These are phyloP conservation scores for Colletotrichum noveboracense DNA, from an alignment of 2,329 filamentous ascomycete species.

Conservation along the genomic window DNA sequence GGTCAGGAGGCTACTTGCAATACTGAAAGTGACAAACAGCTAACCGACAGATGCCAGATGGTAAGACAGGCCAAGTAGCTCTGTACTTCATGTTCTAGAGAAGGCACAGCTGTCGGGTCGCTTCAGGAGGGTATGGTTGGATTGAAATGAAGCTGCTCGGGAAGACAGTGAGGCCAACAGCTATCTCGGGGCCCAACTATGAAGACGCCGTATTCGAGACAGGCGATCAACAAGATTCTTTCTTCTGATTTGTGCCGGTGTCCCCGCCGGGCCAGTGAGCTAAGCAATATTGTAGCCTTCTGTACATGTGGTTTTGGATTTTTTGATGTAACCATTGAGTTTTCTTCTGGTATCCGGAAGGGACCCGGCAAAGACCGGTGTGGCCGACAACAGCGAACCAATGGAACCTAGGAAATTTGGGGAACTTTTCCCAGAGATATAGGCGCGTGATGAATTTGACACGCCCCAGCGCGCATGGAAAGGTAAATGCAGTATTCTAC, in stretches of 20 bases:
- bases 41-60: background rate
- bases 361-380: background rate
- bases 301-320: too few relatives aligned
- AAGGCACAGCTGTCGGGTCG: background rate
- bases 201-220: too few relatives aligned
- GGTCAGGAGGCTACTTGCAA: too few relatives aligned
- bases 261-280: too few relatives aligned
- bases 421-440: background rate
- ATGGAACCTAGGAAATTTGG: background rate
- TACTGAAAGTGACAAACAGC: fast-evolving
- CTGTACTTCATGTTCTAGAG: background rate
- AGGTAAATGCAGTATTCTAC: too few relatives aligned
- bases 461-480: background rate
- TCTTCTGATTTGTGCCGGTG: too few relatives aligned
- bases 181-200: too few relatives aligned
- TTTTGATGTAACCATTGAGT: too few relatives aligned
- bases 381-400: background rate
- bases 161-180: background rate
- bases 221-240: too few relatives aligned
- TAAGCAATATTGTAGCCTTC: too few relatives aligned
- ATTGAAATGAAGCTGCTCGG: fast-evolving
- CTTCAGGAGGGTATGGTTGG: background rate
- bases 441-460: background rate
- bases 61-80: background rate
- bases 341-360: background rate